phyloP scores from a whole-genome alignment of 2,329 filamentous ascomycete species.

The Graphilbum ipis-grandicollis region DNA sequence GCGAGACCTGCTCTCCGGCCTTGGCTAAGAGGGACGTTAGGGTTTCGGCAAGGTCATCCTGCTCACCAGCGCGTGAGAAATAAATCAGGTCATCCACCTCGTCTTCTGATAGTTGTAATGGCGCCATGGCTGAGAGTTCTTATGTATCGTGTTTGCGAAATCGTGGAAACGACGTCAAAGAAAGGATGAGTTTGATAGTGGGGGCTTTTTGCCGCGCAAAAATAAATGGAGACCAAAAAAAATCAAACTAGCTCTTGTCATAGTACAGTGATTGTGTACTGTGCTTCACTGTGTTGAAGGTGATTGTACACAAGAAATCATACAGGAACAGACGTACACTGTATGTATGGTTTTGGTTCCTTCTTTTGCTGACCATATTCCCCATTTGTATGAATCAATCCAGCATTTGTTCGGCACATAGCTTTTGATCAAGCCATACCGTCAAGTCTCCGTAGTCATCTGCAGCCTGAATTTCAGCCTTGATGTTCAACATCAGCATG shows the following conservation, averaged over 20 bases:
- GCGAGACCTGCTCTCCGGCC: slow-evolving; percentile 36
- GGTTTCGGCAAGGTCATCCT: slow-evolving; percentile 42
- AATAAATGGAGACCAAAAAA: too few species aligned
- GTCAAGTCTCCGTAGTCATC: slow-evolving; percentile 35
- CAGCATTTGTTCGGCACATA: slow-evolving; percentile 12
- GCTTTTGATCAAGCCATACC: slow-evolving; percentile 28
- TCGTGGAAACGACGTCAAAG: too few species aligned
- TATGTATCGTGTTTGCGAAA: not conserved
- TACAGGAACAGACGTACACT: too few species aligned
- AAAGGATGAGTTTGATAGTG: too few species aligned
- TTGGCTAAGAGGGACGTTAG: slow-evolving; percentile 44
- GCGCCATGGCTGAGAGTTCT: slow-evolving; percentile 1
- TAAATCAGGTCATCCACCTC: slow-evolving; percentile 87
- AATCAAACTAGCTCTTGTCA: too few species aligned
- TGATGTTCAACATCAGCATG: slow-evolving; percentile 59
- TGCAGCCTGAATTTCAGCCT: slow-evolving; percentile 61
- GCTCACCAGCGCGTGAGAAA: slow-evolving; percentile 63
- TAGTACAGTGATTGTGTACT: not conserved
- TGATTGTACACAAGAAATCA: too few species aligned
- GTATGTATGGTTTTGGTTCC: too few species aligned
- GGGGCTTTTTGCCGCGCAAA: too few species aligned
- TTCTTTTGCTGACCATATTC: too few species aligned
- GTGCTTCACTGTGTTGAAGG: not conserved
- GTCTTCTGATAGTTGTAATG: slow-evolving; percentile 48
- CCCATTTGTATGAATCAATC: too few species aligned